Percentiles rank a stretch among this genome's conserved stretches.
Evolutionary conservation across 2,329 filamentous ascomycete genomes (phyloP).

Genomic region (Ophiostoma angusticollis): DNA sequence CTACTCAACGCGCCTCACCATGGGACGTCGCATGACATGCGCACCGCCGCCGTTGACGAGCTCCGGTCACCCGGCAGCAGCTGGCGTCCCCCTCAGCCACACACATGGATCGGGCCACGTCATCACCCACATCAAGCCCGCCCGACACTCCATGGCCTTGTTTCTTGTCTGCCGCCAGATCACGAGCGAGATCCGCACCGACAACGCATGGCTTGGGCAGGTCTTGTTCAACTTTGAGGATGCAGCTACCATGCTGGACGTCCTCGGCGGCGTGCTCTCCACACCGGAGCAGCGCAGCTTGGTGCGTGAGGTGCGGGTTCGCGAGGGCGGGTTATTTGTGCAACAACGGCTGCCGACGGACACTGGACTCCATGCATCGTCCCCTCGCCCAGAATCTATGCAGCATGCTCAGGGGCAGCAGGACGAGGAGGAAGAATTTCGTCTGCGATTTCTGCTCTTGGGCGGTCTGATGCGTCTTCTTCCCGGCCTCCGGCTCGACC

Average conservation of each 20-base stretch:
- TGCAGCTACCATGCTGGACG: constrained; percentile 13
- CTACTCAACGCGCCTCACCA: constrained; percentile 12
- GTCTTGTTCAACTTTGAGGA: constrained; percentile 16
- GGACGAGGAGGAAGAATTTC: background rate
- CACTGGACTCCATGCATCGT: background rate
- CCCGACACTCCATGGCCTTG: constrained; percentile 13
- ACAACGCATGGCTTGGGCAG: constrained; percentile 14
- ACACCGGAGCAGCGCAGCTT: constrained; percentile 8
- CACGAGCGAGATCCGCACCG: constrained; percentile 10
- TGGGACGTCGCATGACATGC: constrained; percentile 13
- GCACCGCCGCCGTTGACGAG: background rate
- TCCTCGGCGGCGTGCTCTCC: constrained; percentile 9
- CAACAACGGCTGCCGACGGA: constrained; percentile 5
- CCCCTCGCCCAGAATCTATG: background rate
- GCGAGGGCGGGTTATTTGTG: constrained; percentile 11
- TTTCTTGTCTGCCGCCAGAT: constrained; percentile 14
- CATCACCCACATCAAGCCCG: constrained; percentile 11
- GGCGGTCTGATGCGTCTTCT: constrained; percentile 15
- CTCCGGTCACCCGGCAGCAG: background rate
- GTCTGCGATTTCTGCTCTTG: constrained; percentile 10
- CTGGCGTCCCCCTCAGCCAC: too few species aligned
- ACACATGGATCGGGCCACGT: background rate
- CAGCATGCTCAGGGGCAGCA: background rate
- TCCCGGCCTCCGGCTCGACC: constrained; percentile 13
- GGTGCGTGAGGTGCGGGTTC: constrained; percentile 14